Percentiles rank a stretch among this genome's conserved stretches.
Conservation (phyloP, 73 alveolate species). For the Paramecium pentaurelia region DNA sequence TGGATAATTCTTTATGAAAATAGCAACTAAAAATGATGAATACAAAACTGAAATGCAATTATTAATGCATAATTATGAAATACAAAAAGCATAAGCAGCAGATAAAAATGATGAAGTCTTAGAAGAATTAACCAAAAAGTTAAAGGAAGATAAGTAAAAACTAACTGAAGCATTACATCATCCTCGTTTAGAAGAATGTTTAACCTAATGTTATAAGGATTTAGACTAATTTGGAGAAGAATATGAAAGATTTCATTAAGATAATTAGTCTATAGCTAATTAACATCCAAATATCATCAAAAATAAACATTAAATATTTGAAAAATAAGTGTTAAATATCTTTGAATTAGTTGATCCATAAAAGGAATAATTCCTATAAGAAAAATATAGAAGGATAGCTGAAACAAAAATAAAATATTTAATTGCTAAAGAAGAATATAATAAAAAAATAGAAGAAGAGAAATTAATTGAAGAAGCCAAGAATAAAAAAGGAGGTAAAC, state of each 20-base stretch:
- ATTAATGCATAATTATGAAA: constrained; percentile 43
- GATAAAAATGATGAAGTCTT: constrained; percentile 58
- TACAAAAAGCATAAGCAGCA: constrained; percentile 55
- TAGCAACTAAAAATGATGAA: constrained; percentile 59
- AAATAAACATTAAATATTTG: constrained; percentile 20
- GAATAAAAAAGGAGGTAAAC: constrained; percentile 43
- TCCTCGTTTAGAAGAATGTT: constrained; percentile 50
- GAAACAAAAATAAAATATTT: constrained; percentile 10
- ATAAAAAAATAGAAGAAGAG: constrained; percentile 57
- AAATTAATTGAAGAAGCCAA: constrained; percentile 54
- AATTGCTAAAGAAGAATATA: constrained; percentile 52
- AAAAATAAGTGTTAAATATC: neutral
- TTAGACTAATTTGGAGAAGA: constrained; percentile 38
- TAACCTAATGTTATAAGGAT: constrained; percentile 4
- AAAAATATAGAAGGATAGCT: constrained; percentile 27
- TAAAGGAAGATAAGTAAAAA: constrained; percentile 12
- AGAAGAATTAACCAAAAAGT: neutral
- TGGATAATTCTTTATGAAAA: constrained; percentile 45
- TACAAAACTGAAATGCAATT: constrained; percentile 30
- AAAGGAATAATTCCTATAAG: neutral
- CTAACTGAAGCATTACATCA: constrained; percentile 55
- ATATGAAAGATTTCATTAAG: constrained; percentile 50
- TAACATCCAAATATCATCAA: constrained; percentile 38
- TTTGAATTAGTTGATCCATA: constrained; percentile 40
- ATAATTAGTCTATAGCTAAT: constrained; percentile 9